Evolutionary conservation across 2,329 filamentous ascomycete species (phyloP).

Genomic region (Trichoderma afroharzianum): DNA sequence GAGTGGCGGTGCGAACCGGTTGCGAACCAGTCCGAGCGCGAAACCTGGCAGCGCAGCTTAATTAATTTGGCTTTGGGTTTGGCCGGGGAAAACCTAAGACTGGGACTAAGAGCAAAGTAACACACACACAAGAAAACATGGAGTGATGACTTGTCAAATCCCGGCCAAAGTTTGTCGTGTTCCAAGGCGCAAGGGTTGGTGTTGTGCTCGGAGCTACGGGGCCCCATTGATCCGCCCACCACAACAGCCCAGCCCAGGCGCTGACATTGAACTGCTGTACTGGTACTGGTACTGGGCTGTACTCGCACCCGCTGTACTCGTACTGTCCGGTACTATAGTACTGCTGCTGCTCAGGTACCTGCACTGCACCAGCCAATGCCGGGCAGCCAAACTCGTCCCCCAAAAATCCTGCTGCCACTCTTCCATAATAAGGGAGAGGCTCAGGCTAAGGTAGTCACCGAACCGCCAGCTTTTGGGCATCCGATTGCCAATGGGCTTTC

Average conservation of each 20-base stretch:
- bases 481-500: slow-evolving; percentile 2
- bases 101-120: not conserved
- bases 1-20: slow-evolving; percentile 10
- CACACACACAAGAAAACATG: not conserved
- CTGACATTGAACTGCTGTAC: not conserved
- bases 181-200: not conserved
- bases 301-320: not conserved
- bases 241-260: not conserved
- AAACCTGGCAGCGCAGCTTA: not conserved
- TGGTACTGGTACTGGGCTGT: not conserved
- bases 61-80: not conserved
- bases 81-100: not conserved
- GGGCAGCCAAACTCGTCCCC: not conserved
- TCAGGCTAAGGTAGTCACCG: not conserved
- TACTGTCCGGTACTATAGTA: no score
- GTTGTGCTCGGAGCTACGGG: slow-evolving; percentile 9
- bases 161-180: not conserved
- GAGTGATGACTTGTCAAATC: slow-evolving; percentile 12
- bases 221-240: slow-evolving; percentile 15
- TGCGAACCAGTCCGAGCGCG: slow-evolving; percentile 8
- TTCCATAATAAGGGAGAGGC: slow-evolving; percentile 2
- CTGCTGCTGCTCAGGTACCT: not conserved
- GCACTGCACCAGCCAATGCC: not conserved
- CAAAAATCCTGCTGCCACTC: not conserved
- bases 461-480: not conserved